Percentiles rank a stretch among this genome's conserved stretches.
phyloP scores from a whole-genome alignment of 2,329 filamentous ascomycete species.

The Colletotrichum filicis region DNA sequence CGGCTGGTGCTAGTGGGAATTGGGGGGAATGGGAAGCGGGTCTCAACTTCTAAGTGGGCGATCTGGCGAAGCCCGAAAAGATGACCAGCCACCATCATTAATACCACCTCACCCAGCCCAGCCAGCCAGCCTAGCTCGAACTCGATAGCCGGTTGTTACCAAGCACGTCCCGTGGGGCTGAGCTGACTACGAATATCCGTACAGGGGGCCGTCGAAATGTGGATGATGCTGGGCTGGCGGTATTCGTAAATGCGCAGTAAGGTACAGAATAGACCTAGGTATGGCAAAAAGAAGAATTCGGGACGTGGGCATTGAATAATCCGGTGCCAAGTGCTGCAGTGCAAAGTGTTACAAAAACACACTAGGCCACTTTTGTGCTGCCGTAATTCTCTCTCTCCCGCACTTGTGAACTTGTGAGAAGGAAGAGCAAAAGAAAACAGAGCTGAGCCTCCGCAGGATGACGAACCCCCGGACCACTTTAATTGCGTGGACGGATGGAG shows the following conservation, averaged over 20 bases:
- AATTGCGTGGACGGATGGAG: slow-evolving; percentile 28
- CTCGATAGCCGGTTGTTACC: slow-evolving; percentile 7
- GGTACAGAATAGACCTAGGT: no score
- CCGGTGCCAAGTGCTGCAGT: slow-evolving; percentile 4
- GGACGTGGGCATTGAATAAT: slow-evolving; percentile 20
- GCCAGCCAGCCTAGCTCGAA: not conserved
- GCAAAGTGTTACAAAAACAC: not conserved
- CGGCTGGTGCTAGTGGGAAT: slow-evolving; percentile 8
- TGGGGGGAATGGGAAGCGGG: not conserved
- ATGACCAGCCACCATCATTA: slow-evolving; percentile 22
- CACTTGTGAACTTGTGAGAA: not conserved
- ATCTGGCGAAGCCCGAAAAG: slow-evolving; percentile 25
- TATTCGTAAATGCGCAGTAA: not conserved
- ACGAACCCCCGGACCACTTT: slow-evolving; percentile 31
- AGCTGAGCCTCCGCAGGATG: slow-evolving; percentile 34
- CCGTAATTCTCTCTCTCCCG: not conserved
- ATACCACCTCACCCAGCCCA: slow-evolving; percentile 14
- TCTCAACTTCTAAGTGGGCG: slow-evolving; percentile 10
- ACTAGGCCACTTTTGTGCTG: not conserved
- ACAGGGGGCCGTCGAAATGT: no score
- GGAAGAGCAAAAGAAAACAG: not conserved
- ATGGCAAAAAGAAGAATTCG: not conserved
- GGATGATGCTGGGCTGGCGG: no score
- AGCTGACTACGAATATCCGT: not conserved
- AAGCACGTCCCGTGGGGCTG: slow-evolving; percentile 10